These are phyloP conservation scores for Talaromyces stipitatus DNA, from an alignment of 495 filamentous ascomycete species.

Conservation along the genomic window DNA sequence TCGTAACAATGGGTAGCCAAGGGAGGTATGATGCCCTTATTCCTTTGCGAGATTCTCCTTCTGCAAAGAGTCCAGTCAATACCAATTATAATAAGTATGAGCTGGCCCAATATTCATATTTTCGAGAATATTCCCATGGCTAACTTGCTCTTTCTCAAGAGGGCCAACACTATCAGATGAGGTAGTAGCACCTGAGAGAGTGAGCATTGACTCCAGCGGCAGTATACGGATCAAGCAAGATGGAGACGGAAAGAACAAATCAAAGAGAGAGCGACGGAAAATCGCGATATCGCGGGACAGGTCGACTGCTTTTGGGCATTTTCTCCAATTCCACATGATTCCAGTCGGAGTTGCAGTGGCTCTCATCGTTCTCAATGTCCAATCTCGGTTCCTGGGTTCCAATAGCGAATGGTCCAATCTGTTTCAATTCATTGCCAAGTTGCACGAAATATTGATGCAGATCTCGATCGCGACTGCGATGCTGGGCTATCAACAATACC, in stretches of 20 bases:
- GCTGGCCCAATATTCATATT: too few species aligned
- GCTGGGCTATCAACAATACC: slow-evolving; percentile 2
- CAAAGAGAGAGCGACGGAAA: background rate
- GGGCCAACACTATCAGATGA: background rate
- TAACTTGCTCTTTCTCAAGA: background rate
- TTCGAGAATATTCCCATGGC: too few species aligned
- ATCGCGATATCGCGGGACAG: background rate
- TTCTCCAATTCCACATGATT: background rate
- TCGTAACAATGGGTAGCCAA: background rate
- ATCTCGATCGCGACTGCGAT: background rate
- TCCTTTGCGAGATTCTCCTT: background rate
- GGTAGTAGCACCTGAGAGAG: background rate
- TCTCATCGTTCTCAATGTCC: background rate
- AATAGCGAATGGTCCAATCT: slow-evolving; percentile 1
- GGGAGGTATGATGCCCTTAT: background rate
- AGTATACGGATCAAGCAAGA: slow-evolving; percentile 5
- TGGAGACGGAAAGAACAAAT: background rate
- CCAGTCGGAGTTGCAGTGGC: background rate
- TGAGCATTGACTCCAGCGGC: slow-evolving; percentile 1
- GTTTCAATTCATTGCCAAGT: background rate
- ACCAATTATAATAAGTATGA: background rate
- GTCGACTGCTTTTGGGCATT: background rate
- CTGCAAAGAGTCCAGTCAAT: background rate
- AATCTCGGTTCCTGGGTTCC: background rate
- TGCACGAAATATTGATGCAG: slow-evolving; percentile 4